Evolutionary conservation across 2,329 filamentous ascomycete species (phyloP), one percentile per base, ranked within the genome.

Genomic region (Blumeriella jaapii): DNA sequence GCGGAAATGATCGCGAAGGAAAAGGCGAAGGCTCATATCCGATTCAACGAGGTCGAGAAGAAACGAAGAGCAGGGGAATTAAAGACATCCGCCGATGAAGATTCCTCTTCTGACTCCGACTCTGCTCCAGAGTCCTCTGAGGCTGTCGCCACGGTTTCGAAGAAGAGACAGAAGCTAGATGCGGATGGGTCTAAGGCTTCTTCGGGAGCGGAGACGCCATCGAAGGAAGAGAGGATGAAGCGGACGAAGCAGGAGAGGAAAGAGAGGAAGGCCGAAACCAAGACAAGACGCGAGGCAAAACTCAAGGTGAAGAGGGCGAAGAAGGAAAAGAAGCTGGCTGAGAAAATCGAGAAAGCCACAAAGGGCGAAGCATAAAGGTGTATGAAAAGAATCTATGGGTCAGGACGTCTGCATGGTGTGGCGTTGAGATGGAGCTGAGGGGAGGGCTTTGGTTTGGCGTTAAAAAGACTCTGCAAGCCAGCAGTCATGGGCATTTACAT

Each of bases 1-100:
- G 65, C 67, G 30, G 62, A 69, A 46, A 56, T 60, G 44, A 55
- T 65, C 48, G 62, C 65, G 8, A 66, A 65, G 46, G 64, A 71
- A 44, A 63, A 61, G 39, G 64, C 65, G 7, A 59, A 59, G 22
- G 64, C 67, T 10, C 59, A 66, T 36, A 54, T 64, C 19, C 69
- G 63, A 42, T 64, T 65, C 16, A 55, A 59, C 9, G 51, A 62
- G 18, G 36, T 37, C 5, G 37, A 59, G 8, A 61, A 59, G 29
- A 54, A 55, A 29, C 44, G 48, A 31, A 54, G 53, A 34, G 40
- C 40, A 8, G 46, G 45, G 14, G 33, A 36, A 5, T n/a, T 35
- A 11, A 38, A 39, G 22, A 38, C 31, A 17, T 5, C 36, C 11
- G 24, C 22, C 17, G 36, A 38, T 7, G 37, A 42, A 22, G 35